phyloP scores from a whole-genome alignment of 2,329 filamentous ascomycete genomes.

The Fusarium nisikadoi region DNA sequence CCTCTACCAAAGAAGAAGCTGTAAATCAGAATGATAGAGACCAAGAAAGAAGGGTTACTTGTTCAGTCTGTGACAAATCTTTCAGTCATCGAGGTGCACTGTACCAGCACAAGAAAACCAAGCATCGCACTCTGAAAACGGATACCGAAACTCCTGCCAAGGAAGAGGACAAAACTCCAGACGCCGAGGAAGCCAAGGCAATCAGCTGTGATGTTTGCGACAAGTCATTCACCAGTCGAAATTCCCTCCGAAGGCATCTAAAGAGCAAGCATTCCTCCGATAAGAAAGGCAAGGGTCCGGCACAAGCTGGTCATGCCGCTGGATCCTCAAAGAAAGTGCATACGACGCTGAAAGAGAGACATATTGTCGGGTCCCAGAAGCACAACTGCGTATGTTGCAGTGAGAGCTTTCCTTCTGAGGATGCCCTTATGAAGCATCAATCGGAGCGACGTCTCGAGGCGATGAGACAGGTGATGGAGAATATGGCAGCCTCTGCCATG shows the following conservation, averaged over 20 bases:
- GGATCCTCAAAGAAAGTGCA: not conserved
- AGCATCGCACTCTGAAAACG: not conserved
- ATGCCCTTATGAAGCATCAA: not conserved
- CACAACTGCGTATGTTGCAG: not conserved
- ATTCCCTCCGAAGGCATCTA: not conserved
- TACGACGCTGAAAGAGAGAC: not conserved
- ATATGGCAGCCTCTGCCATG: not conserved
- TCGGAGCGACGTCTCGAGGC: not conserved
- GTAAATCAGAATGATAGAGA: not conserved
- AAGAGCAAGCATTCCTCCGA: not conserved
- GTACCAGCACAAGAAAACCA: not conserved
- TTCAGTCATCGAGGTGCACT: not conserved
- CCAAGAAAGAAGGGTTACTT: fast-evolving
- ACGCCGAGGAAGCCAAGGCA: not conserved
- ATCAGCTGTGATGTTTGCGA: not conserved
- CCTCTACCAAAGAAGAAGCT: not conserved
- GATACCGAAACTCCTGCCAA: not conserved
- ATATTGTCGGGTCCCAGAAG: not conserved
- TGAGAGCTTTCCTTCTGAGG: not conserved
- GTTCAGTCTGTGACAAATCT: not conserved
- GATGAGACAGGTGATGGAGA: not conserved
- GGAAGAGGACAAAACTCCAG: too few relatives aligned
- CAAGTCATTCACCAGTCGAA: not conserved
- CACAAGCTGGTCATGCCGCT: not conserved
- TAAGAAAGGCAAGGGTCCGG: not conserved